Conservation (phyloP, 257 asterid species). For the Jacaranda mimosifolia region DNA sequence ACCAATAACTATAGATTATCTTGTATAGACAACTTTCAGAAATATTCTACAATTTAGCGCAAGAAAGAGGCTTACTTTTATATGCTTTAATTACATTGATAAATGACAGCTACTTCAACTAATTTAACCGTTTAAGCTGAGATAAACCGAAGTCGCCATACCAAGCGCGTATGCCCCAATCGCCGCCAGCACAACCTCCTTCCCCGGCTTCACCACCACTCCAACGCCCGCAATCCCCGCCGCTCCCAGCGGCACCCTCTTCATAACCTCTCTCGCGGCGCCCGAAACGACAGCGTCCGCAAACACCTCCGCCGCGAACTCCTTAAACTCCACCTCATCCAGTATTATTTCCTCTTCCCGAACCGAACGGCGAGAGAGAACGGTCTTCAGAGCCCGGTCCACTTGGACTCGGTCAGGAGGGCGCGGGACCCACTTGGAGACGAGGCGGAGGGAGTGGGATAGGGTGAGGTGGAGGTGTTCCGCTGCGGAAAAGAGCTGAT, state of each 20-base stretch:
- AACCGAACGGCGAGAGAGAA: slow-evolving; percentile 43
- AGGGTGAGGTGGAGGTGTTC: slow-evolving; percentile 71
- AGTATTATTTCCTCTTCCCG: slow-evolving; percentile 45
- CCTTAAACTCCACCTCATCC: slow-evolving; percentile 60
- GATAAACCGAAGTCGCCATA: slow-evolving; percentile 56
- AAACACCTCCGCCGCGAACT: slow-evolving; percentile 61
- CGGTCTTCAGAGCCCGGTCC: slow-evolving; percentile 57
- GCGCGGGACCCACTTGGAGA: slow-evolving; percentile 67
- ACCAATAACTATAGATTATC: no score
- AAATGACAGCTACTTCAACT: no score
- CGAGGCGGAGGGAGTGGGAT: slow-evolving; percentile 50
- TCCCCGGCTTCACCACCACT: slow-evolving; percentile 60
- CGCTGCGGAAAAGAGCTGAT: slow-evolving; percentile 77
- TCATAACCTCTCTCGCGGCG: slow-evolving; percentile 58
- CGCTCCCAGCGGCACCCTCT: slow-evolving; percentile 67
- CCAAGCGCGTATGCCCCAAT: slow-evolving; percentile 86
- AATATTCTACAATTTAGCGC: no score
- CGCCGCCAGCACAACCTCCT: slow-evolving; percentile 64
- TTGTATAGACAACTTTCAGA: no score
- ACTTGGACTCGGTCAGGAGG: slow-evolving; percentile 71
- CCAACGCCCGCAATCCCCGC: slow-evolving; percentile 79
- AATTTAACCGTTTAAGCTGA: slow-evolving; percentile 45
- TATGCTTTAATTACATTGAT: neutral
- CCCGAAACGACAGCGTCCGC: slow-evolving; percentile 56
- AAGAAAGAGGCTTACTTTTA: no score